A percentile compares a stretch with the other conserved stretches of the same genome.
Conservation (phyloP, 1,284 basidiomycete species). For the Ceratobasidium sp. region DNA sequence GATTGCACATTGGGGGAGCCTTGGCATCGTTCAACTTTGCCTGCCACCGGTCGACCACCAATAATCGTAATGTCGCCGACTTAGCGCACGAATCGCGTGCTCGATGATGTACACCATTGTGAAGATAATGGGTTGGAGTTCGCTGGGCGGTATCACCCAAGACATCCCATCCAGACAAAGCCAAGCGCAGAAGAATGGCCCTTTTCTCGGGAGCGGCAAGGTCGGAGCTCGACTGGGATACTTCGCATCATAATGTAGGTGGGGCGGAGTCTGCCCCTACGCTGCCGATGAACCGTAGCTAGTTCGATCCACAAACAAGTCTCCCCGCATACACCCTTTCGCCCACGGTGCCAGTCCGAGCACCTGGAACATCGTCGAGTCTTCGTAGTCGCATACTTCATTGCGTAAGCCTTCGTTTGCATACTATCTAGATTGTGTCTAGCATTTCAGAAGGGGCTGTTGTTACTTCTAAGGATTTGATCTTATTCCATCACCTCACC, state of each 20-base stretch:
- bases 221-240: conserved; percentile 13
- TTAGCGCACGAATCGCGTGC: conserved; percentile 76
- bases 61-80: conserved; percentile 84
- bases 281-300: background rate
- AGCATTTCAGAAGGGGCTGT: background rate
- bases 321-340: background rate
- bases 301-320: background rate
- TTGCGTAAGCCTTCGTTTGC: background rate
- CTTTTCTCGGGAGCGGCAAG: conserved; percentile 13
- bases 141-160: conserved; percentile 1
- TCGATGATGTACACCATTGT: background rate
- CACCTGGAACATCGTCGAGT: background rate
- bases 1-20: conserved; percentile 83
- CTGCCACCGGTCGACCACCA: conserved; percentile 78
- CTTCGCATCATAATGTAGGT: background rate
- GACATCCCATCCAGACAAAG: conserved; percentile 7
- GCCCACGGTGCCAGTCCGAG: background rate
- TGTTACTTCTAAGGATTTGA: background rate
- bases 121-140: conserved; percentile 1
- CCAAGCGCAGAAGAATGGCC: background rate
- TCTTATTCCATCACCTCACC: background rate
- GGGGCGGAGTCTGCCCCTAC: background rate
- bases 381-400: background rate
- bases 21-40: conserved; percentile 83
- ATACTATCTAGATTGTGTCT: too few relatives aligned